phyloP scores from a whole-genome alignment of 2,329 filamentous ascomycete genomes.

The Venturia carpophila region DNA sequence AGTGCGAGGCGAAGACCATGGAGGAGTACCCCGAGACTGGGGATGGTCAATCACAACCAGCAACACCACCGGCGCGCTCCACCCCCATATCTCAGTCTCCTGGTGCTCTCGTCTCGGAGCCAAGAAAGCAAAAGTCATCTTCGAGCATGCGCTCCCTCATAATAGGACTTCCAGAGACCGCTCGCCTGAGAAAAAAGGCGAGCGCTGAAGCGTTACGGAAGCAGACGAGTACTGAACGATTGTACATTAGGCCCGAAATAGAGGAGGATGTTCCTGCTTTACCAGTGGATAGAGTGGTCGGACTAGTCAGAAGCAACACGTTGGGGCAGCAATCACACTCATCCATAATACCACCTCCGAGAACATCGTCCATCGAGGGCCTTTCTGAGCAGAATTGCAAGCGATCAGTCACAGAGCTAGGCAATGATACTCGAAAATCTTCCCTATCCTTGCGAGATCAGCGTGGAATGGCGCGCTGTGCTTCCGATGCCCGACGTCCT shows the following conservation, averaged over 20 bases:
- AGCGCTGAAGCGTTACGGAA: constrained; percentile 14
- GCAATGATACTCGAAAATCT: background rate
- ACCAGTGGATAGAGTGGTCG: background rate
- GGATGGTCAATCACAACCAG: background rate
- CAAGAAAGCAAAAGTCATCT: constrained; percentile 16
- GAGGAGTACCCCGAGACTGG: background rate
- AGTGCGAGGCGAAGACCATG: background rate
- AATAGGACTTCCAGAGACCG: constrained; percentile 17
- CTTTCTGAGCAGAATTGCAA: constrained; percentile 7
- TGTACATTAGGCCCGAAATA: background rate
- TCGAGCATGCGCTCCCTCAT: constrained; percentile 17
- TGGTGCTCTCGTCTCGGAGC: background rate
- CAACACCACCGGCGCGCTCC: background rate
- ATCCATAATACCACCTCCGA: constrained; percentile 1
- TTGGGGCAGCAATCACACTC: constrained; percentile 9
- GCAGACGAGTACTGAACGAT: constrained; percentile 11
- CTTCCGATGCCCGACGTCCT: constrained; percentile 11
- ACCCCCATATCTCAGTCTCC: background rate
- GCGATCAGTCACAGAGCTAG: constrained; percentile 13
- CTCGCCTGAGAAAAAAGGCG: constrained; percentile 17
- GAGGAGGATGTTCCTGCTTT: constrained; percentile 4
- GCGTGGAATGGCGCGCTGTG: background rate
- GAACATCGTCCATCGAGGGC: constrained; percentile 8
- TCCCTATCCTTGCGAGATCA: background rate
- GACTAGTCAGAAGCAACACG: constrained; percentile 10